phyloP scores from a whole-genome alignment of 192 early-diverging fungal genomes.

The Chytriomyces confervae region DNA sequence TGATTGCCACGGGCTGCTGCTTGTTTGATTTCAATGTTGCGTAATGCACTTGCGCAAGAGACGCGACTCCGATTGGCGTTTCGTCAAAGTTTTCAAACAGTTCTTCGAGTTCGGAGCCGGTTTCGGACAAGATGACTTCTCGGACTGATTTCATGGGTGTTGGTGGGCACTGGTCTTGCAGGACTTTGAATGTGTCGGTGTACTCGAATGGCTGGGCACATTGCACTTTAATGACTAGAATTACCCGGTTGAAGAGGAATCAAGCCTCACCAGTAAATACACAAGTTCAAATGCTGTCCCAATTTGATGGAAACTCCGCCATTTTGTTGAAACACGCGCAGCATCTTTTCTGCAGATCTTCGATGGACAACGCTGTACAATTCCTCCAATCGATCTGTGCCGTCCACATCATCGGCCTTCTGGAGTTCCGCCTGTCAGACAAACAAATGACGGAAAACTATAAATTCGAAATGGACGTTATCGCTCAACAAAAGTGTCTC shows the following conservation, averaged over 20 bases:
- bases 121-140: constrained; percentile 70
- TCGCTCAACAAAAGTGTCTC: constrained; percentile 27
- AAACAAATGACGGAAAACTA: constrained; percentile 6
- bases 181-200: constrained; percentile 78
- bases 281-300: constrained; percentile 82
- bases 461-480: neutral
- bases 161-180: constrained; percentile 85
- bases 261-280: constrained; percentile 65
- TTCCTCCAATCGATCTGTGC: constrained; percentile 1
- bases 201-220: constrained; percentile 74
- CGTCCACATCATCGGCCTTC: neutral
- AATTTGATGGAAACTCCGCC: constrained; percentile 90
- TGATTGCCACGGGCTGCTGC: constrained; percentile 86
- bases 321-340: constrained; percentile 64
- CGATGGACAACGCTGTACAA: constrained; percentile 49
- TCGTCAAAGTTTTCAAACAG: constrained; percentile 81
- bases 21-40: constrained; percentile 64
- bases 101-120: constrained; percentile 68
- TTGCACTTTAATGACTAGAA: too few relatives aligned
- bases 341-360: constrained; percentile 72
- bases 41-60: constrained; percentile 88
- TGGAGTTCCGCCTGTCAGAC: constrained; percentile 22
- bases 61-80: constrained; percentile 88
- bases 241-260: too few relatives aligned
- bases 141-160: constrained; percentile 75